Conservation (phyloP, 2,329 filamentous ascomycete species). For the Exophiala sp. region DNA sequence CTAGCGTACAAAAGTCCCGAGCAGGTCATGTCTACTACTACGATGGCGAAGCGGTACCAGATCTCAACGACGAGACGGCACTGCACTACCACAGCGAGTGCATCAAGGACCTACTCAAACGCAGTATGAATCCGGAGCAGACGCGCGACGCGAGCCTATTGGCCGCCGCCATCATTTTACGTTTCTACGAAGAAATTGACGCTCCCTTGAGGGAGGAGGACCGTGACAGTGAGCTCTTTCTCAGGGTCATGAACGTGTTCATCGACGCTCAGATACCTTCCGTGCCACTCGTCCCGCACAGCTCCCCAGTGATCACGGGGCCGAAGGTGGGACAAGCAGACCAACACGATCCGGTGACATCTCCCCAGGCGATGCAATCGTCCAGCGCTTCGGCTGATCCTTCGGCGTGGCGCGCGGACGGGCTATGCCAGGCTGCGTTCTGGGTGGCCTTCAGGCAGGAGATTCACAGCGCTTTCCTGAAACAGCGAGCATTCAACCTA, state of each 20-base stretch:
- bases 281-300: slow-evolving; percentile 6
- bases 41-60: slow-evolving; percentile 29
- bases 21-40: slow-evolving; percentile 6
- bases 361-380: slow-evolving; percentile 41
- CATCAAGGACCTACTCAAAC: slow-evolving; percentile 39
- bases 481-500: slow-evolving; percentile 39
- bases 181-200: slow-evolving; percentile 43
- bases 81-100: slow-evolving; percentile 43
- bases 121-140: slow-evolving; percentile 36
- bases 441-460: slow-evolving; percentile 51
- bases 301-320: slow-evolving; percentile 14
- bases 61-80: slow-evolving; percentile 36
- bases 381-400: slow-evolving; percentile 18
- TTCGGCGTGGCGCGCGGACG: slow-evolving; percentile 18
- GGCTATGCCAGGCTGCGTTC: slow-evolving; percentile 44
- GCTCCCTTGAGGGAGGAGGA: slow-evolving; percentile 26
- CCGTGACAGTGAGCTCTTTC: slow-evolving; percentile 26
- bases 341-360: slow-evolving; percentile 3
- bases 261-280: slow-evolving; percentile 24
- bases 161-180: slow-evolving; percentile 38
- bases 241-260: slow-evolving; percentile 31
- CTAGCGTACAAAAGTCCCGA: slow-evolving; percentile 29
- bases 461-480: slow-evolving; percentile 45
- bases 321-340: not conserved
- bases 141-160: slow-evolving; percentile 39